These are phyloP conservation scores for Dictyophora rubrovolvata DNA, from an alignment of 768 basidiomycete genomes.

Conservation along the genomic window DNA sequence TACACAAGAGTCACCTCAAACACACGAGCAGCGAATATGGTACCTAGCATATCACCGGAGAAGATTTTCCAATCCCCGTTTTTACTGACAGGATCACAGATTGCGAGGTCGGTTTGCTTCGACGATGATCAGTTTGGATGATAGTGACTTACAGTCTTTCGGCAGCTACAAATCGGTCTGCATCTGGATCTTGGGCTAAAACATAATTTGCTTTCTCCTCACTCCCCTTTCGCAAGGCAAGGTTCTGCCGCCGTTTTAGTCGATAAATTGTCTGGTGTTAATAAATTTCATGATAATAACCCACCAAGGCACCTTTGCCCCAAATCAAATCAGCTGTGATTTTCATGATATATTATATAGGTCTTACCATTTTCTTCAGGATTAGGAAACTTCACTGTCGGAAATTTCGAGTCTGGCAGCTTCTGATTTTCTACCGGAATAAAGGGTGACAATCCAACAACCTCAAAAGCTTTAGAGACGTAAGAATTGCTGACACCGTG, in stretches of 20 bases:
- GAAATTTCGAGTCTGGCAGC: conserved; percentile 73
- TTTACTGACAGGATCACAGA: conserved; percentile 17
- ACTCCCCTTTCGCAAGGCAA: conserved; percentile 58
- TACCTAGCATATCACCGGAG: conserved; percentile 79
- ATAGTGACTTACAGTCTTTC: conserved; percentile 42
- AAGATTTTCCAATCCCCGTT: conserved; percentile 58
- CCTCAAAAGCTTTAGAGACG: conserved; percentile 43
- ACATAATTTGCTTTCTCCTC: conserved; percentile 47
- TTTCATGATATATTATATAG: not conserved
- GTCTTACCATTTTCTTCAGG: conserved; percentile 76
- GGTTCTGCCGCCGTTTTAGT: conserved; percentile 37
- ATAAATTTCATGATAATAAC: not conserved
- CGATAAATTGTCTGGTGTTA: not conserved
- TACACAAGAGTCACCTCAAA: conserved; percentile 19
- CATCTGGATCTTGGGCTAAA: conserved; percentile 83
- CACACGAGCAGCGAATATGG: conserved; percentile 34
- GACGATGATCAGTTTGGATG: not conserved
- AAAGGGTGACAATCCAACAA: conserved; percentile 49
- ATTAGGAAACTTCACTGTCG: conserved; percentile 79
- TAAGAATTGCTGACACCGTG: conserved; percentile 78
- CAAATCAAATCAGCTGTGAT: not conserved
- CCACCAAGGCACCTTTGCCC: conserved; percentile 18
- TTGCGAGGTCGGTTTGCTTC: not conserved
- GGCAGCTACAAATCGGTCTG: conserved; percentile 73
- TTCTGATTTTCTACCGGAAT: conserved; percentile 57